phyloP scores from a whole-genome alignment of 345 rosid genomes.

The Microcos paniculata region DNA sequence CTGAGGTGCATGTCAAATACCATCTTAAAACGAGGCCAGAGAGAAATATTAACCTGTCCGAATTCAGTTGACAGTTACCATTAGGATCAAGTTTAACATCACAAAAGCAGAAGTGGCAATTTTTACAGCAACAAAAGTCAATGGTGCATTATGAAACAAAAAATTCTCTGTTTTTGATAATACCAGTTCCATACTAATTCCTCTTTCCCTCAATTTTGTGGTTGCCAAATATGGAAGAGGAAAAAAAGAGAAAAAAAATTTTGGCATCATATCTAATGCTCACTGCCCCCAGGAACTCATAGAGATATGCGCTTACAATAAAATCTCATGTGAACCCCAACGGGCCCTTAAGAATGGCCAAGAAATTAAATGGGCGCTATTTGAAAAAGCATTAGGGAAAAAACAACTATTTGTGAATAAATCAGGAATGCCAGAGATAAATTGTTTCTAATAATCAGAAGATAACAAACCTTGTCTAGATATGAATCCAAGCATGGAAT shows the following conservation, averaged over 20 bases:
- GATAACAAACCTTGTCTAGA: constrained; percentile 77
- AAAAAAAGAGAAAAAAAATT: not conserved
- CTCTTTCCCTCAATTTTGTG: not conserved
- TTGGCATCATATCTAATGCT: not conserved
- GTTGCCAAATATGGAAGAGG: too few species aligned
- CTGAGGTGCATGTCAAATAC: constrained; percentile 89
- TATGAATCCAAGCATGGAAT: constrained; percentile 98
- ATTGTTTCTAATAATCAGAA: not conserved
- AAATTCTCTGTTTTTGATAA: too few species aligned
- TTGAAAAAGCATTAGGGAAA: not conserved
- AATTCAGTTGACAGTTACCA: constrained; percentile 20
- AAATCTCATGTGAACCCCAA: not conserved
- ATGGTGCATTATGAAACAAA: not conserved
- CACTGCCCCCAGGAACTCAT: not conserved
- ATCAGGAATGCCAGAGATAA: not conserved
- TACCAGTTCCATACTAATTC: not conserved
- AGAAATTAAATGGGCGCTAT: not conserved
- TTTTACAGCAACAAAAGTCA: not conserved
- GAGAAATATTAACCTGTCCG: constrained; percentile 84
- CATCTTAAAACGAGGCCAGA: constrained; percentile 99
- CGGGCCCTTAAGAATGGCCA: not conserved
- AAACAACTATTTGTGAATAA: not conserved
- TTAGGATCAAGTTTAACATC: not conserved
- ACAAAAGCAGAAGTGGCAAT: not conserved
- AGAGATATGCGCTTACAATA: not conserved